Evolutionary conservation across 495 filamentous ascomycete genomes (phyloP).

Genomic region (Cercophora samala): DNA sequence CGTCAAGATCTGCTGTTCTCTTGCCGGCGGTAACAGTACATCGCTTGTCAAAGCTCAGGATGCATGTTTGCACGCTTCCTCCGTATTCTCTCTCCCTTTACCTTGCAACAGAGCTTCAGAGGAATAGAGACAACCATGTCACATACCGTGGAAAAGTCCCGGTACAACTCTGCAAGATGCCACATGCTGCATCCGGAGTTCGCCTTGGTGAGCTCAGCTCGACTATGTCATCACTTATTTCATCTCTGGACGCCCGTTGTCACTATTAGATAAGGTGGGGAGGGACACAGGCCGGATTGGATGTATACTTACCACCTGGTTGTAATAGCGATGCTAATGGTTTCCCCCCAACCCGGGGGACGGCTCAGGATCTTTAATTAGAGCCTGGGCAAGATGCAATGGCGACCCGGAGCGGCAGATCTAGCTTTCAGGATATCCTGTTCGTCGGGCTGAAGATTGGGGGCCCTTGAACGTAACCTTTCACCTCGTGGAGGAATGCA

Average conservation of each 20-base stretch:
- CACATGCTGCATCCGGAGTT: constrained; percentile 13
- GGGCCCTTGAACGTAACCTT: background rate
- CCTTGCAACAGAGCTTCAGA: background rate
- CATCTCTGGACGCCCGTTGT: constrained; percentile 5
- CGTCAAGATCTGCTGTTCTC: background rate
- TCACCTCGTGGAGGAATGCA: background rate
- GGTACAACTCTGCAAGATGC: constrained; percentile 2
- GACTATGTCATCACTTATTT: constrained; percentile 6
- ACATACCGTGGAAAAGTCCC: background rate
- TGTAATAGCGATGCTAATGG: constrained; percentile 19
- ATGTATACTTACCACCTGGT: constrained; percentile 16
- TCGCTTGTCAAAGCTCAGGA: background rate
- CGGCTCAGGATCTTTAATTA: constrained; percentile 31
- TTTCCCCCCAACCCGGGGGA: constrained; percentile 22
- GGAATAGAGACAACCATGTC: background rate
- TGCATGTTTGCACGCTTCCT: background rate
- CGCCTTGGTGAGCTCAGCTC: constrained; percentile 8
- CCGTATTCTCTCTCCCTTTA: background rate
- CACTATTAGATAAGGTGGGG: constrained; percentile 21
- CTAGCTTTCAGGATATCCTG: constrained; percentile 9
- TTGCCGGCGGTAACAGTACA: background rate
- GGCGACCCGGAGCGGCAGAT: constrained; percentile 14
- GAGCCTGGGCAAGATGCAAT: constrained; percentile 22
- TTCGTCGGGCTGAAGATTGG: constrained; percentile 13
- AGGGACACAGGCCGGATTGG: constrained; percentile 25